These are phyloP conservation scores for Solanum etuberosum DNA, from an alignment of 257 asterid genomes.

Conservation along the genomic window DNA sequence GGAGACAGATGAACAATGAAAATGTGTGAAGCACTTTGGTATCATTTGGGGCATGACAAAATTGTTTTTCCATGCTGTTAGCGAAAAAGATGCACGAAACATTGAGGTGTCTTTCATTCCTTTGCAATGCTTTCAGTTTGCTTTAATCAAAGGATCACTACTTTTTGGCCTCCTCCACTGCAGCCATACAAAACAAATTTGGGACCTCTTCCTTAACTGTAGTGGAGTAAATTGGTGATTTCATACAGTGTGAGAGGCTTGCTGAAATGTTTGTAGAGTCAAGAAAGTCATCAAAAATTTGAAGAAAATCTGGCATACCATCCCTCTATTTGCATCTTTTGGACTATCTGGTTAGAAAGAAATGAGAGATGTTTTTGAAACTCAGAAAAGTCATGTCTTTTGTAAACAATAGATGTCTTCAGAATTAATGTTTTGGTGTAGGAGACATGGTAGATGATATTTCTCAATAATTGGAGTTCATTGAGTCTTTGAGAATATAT, in stretches of 20 bases:
- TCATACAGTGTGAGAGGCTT: background rate
- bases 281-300: background rate
- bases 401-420: background rate
- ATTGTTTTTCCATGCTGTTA: background rate
- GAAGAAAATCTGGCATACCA: background rate
- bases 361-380: background rate
- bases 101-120: background rate
- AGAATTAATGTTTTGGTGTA: background rate
- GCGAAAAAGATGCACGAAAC: background rate
- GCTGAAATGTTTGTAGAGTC: background rate
- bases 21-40: background rate
- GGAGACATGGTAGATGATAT: background rate
- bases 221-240: background rate
- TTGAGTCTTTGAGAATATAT: background rate
- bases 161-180: background rate
- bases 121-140: background rate
- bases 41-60: background rate
- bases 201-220: background rate
- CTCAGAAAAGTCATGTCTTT: background rate
- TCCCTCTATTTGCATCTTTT: background rate
- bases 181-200: background rate
- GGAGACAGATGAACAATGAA: background rate
- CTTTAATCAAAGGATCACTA: background rate
- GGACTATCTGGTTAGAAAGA: background rate
- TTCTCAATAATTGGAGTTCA: background rate